Base-by-base conservation (phyloP, 1,139 yeast species). In the Yamadazyma oceani region DNA sequence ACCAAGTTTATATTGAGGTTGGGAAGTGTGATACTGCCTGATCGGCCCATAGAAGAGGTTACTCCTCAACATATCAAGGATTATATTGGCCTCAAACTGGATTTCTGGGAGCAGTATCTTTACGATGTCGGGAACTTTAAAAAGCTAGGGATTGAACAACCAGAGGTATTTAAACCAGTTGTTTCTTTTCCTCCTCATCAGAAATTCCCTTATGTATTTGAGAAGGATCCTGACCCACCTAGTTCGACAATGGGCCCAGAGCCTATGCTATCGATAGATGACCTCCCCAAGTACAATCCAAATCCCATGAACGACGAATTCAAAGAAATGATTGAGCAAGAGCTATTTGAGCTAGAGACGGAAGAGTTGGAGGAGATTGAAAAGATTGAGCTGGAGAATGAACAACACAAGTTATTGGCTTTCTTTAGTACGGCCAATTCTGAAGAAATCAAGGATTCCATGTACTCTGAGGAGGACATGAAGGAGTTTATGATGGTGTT, bases 371-470 rank as follows among this genome's bases (percentile, higher is more conserved):
- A 62, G 7, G 36, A 38, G 6, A 30, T 28, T 3, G 67, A 61
- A 35, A 28, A 26, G 8, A 31, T 28, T 23, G 53, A 49, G 22
- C 54, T 58, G 27, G 42, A 45, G 17, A 45, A 49, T 23, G 46
- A 61, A 32, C 64, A 62, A 36, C 57, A 53, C 39, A 38, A 48
- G 5, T 34, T 54, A 13, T 39, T 55, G 19, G 48, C 54, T 12
- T 43, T 38, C 32, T 34, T 50, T 19, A 38, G 45, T 7, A 48
- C 51, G 9, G 41, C 38, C 19, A 31, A 42, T 17, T 32, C 26
- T 21, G 45, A 36, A 11, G 25, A 35, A 43, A 43, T 26, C 43
- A 47, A 32, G 35, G 41, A 17, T 31, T 34, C 37, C 39, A 47
- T 38, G 41, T 41, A 29, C 28, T 36, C 32, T 2, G 41, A 41